These are phyloP conservation scores for Alternaria gaisen DNA, from an alignment of 2,329 filamentous ascomycete species.

Conservation along the genomic window DNA sequence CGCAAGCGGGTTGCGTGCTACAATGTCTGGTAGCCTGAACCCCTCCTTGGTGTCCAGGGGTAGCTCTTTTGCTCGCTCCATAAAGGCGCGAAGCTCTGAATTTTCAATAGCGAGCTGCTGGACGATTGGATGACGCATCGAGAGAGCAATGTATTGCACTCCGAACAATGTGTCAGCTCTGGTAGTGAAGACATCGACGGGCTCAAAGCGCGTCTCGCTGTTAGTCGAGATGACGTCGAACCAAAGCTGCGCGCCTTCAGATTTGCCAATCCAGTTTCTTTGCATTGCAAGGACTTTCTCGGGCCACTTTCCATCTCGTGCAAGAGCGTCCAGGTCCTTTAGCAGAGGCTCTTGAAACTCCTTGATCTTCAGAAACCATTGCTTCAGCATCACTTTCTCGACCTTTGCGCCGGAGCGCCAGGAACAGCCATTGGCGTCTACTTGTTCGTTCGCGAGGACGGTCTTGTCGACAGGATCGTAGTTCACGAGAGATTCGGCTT, in stretches of 20 bases:
- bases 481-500: conserved; percentile 84
- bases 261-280: conserved; percentile 87
- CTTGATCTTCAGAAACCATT: conserved; percentile 91
- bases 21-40: conserved; percentile 66
- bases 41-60: conserved; percentile 67
- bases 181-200: conserved; percentile 82
- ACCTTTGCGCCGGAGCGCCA: conserved; percentile 90
- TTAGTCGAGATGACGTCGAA: conserved; percentile 66
- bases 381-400: conserved; percentile 78
- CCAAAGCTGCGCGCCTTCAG: conserved; percentile 74
- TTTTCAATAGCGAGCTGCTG: conserved; percentile 67
- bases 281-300: conserved; percentile 85
- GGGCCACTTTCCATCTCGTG: conserved; percentile 75
- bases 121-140: conserved; percentile 76
- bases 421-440: conserved; percentile 83
- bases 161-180: conserved; percentile 87
- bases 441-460: conserved; percentile 90
- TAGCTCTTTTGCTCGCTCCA: conserved; percentile 66
- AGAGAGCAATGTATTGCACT: conserved; percentile 84
- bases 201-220: conserved; percentile 52
- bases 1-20: conserved; percentile 54
- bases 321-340: conserved; percentile 72
- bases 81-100: conserved; percentile 70
- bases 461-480: conserved; percentile 91
- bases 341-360: conserved; percentile 77